These are phyloP conservation scores for Panellus pusillus DNA, from an alignment of 768 basidiomycete species.

Conservation along the genomic window DNA sequence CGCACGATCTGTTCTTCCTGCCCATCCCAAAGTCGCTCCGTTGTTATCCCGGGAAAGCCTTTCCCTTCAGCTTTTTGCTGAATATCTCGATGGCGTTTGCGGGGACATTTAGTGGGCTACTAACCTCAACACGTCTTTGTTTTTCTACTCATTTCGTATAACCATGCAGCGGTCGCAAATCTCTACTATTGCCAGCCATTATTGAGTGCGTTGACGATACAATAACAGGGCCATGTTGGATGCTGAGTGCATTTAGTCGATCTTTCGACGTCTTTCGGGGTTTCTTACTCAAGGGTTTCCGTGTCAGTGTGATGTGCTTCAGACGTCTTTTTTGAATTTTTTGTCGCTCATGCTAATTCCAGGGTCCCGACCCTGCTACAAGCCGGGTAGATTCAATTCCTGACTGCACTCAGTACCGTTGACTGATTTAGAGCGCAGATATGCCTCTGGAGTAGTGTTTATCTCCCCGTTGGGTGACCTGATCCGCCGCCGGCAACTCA, in stretches of 20 bases:
- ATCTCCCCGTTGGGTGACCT: constrained; percentile 85
- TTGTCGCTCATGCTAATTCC: neutral
- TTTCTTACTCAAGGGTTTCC: constrained; percentile 28
- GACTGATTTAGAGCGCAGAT: constrained; percentile 38
- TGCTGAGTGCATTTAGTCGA: constrained; percentile 34
- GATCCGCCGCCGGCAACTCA: constrained; percentile 70
- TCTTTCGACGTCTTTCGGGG: constrained; percentile 37
- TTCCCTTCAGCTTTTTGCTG: constrained; percentile 50
- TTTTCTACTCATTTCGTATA: neutral
- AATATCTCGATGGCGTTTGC: constrained; percentile 63
- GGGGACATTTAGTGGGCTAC: constrained; percentile 46
- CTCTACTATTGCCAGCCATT: constrained; percentile 83
- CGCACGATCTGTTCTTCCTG: constrained; percentile 35
- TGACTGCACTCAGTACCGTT: neutral
- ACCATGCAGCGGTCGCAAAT: constrained; percentile 51
- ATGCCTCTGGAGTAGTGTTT: constrained; percentile 69
- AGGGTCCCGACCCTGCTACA: constrained; percentile 23
- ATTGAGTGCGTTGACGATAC: constrained; percentile 47
- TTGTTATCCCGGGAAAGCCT: constrained; percentile 48
- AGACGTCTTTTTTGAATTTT: neutral
- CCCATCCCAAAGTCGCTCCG: constrained; percentile 60
- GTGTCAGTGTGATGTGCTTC: constrained; percentile 10
- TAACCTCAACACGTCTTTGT: neutral
- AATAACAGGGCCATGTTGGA: neutral
- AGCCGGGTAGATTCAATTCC: constrained; percentile 4